Evolutionary conservation across 2,329 filamentous ascomycete genomes (phyloP).

Genomic region (Fusarium incarnatum): DNA sequence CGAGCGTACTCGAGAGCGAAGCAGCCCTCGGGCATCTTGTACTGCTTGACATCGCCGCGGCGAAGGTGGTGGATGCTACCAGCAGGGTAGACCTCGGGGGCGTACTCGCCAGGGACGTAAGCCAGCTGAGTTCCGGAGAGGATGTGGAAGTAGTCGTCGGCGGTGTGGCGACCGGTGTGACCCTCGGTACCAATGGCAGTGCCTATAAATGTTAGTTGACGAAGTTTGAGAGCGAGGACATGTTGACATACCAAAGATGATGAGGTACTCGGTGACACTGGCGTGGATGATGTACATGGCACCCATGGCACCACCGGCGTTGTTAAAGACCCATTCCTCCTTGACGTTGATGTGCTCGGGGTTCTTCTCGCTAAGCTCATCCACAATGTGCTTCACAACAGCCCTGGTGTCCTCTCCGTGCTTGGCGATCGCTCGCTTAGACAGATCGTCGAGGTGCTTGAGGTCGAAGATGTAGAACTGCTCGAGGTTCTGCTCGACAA

Average conservation of each 20-base stretch:
- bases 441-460: slow-evolving; percentile 74
- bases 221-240: neutral
- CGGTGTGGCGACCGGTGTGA: slow-evolving; percentile 88
- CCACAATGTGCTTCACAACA: slow-evolving; percentile 76
- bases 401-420: slow-evolving; percentile 81
- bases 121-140: slow-evolving; percentile 81
- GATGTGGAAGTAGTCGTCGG: slow-evolving; percentile 96
- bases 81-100: slow-evolving; percentile 75
- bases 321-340: slow-evolving; percentile 93
- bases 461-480: slow-evolving; percentile 81
- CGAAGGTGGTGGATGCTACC: slow-evolving; percentile 78
- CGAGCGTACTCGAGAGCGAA: slow-evolving; percentile 87
- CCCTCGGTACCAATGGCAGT: slow-evolving; percentile 87
- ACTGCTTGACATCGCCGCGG: slow-evolving; percentile 82
- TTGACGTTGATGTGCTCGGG: slow-evolving; percentile 71
- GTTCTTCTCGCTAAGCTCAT: slow-evolving; percentile 68
- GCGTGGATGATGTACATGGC: slow-evolving; percentile 92
- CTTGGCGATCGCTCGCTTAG: slow-evolving; percentile 71
- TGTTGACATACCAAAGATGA: slow-evolving; percentile 74
- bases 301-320: slow-evolving; percentile 91
- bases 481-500: slow-evolving; percentile 69
- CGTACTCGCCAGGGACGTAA: slow-evolving; percentile 75
- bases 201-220: slow-evolving; percentile 51
- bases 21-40: slow-evolving; percentile 80
- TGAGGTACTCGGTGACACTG: slow-evolving; percentile 91